Evolutionary conservation across 2,329 filamentous ascomycete species (phyloP).

Genomic region (Claviceps purpurea): DNA sequence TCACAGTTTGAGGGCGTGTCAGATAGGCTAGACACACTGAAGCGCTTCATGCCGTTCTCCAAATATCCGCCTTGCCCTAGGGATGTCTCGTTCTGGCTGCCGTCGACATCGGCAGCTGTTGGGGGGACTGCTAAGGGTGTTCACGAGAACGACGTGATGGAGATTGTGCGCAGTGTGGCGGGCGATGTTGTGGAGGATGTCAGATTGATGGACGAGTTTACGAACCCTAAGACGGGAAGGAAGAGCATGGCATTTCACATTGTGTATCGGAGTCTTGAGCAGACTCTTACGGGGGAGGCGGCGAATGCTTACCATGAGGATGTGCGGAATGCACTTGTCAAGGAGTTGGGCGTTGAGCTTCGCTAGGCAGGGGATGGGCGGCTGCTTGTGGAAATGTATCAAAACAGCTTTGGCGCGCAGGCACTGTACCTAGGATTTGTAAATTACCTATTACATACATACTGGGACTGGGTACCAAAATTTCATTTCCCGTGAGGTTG

Average conservation of each 20-base stretch:
- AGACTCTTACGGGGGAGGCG: conserved; percentile 76
- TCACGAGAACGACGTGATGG: conserved; percentile 97
- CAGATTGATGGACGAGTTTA: conserved; percentile 69
- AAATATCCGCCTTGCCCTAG: conserved; percentile 82
- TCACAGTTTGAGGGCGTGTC: conserved; percentile 61
- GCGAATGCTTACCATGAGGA: conserved; percentile 61
- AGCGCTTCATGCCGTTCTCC: conserved; percentile 73
- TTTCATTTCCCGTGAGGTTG: too few species aligned
- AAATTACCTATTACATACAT: too few species aligned
- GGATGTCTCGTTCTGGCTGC: conserved; percentile 89
- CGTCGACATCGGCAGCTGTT: conserved; percentile 29
- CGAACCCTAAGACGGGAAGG: conserved; percentile 70
- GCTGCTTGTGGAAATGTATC: background rate
- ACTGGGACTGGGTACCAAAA: too few species aligned
- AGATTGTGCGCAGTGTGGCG: conserved; percentile 70
- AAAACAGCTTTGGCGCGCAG: background rate
- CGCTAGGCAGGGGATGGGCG: conserved; percentile 11
- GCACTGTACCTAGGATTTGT: too few species aligned
- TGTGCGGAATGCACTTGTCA: conserved; percentile 51
- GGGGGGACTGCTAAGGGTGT: conserved; percentile 36
- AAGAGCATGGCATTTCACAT: conserved; percentile 85
- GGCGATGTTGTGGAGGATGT: conserved; percentile 86
- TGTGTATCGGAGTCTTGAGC: conserved; percentile 84
- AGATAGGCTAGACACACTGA: conserved; percentile 32
- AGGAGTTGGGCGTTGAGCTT: conserved; percentile 60